A percentile compares a stretch with the other conserved stretches of the same genome.
Conservation (phyloP, 768 basidiomycete genomes). For the Trametes meyenii region DNA sequence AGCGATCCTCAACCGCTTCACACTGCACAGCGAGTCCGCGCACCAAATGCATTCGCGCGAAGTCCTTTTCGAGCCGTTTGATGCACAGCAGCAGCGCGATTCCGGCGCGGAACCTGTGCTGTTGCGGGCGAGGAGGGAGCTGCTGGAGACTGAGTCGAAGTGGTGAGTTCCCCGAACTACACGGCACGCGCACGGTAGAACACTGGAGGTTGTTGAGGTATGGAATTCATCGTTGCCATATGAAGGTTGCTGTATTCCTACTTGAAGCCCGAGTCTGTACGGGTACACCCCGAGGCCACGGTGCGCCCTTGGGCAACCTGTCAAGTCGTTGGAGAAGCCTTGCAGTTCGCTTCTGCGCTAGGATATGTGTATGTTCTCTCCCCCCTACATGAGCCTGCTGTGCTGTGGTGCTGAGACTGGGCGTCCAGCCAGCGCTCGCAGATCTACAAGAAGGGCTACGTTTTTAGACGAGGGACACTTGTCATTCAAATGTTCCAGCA, state of each 20-base stretch:
- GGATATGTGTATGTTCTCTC: constrained; percentile 63
- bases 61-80: constrained; percentile 79
- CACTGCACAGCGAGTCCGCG: constrained; percentile 79
- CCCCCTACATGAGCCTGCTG: background rate
- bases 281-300: constrained; percentile 84
- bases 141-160: constrained; percentile 59
- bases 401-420: background rate
- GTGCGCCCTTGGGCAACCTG: constrained; percentile 85
- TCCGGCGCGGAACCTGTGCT: constrained; percentile 65
- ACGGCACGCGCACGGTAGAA: background rate
- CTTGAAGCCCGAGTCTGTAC: constrained; percentile 81
- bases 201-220: background rate
- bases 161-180: constrained; percentile 53
- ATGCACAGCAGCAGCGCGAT: constrained; percentile 65
- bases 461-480: constrained; percentile 70
- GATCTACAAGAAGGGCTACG: constrained; percentile 80
- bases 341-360: constrained; percentile 78
- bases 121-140: constrained; percentile 75
- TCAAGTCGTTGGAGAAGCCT: constrained; percentile 76
- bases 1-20: constrained; percentile 78
- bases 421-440: constrained; percentile 62
- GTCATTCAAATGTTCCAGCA: constrained; percentile 86
- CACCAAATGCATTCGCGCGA: constrained; percentile 74
- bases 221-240: background rate
- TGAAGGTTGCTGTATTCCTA: constrained; percentile 77